Conservation (phyloP, 495 filamentous ascomycete genomes). For the Penicillium pancosmium region DNA sequence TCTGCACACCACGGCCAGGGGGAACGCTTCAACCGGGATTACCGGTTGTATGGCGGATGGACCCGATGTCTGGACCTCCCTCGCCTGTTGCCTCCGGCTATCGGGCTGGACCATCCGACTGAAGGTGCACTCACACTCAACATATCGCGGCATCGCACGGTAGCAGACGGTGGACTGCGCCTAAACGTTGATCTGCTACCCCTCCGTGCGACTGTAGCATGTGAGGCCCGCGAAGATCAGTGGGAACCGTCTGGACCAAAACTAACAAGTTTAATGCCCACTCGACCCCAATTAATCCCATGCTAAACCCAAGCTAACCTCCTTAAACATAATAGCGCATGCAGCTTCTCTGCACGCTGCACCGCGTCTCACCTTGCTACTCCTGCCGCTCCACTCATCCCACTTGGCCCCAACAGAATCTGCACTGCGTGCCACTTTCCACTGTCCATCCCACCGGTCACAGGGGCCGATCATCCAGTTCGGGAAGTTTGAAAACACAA, state of each 20-base stretch:
- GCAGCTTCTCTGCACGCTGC: not conserved
- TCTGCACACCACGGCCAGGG: not conserved
- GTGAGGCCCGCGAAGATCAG: slow-evolving; percentile 17
- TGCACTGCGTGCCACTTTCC: slow-evolving; percentile 1
- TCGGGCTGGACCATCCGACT: not conserved
- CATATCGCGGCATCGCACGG: not conserved
- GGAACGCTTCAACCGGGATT: slow-evolving; percentile 1
- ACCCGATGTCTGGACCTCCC: not conserved
- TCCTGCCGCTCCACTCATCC: slow-evolving; percentile 20
- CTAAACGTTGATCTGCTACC: slow-evolving; percentile 3
- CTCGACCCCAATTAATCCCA: not conserved
- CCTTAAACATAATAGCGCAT: not conserved
- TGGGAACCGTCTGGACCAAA: slow-evolving; percentile 1
- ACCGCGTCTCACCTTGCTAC: slow-evolving; percentile 2
- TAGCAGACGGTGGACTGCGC: slow-evolving; percentile 4
- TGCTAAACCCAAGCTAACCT: not conserved
- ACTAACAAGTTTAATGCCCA: not conserved
- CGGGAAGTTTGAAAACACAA: slow-evolving; percentile 2
- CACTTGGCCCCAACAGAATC: slow-evolving; percentile 23
- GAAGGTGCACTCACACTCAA: not conserved
- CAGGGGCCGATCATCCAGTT: not conserved
- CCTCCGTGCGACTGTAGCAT: slow-evolving; percentile 16
- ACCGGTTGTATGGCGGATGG: slow-evolving; percentile 9
- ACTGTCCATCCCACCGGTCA: not conserved
- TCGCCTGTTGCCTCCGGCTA: not conserved